Base-by-base conservation (phyloP, 1,284 basidiomycete genomes). In the Gomphus bonarii region DNA sequence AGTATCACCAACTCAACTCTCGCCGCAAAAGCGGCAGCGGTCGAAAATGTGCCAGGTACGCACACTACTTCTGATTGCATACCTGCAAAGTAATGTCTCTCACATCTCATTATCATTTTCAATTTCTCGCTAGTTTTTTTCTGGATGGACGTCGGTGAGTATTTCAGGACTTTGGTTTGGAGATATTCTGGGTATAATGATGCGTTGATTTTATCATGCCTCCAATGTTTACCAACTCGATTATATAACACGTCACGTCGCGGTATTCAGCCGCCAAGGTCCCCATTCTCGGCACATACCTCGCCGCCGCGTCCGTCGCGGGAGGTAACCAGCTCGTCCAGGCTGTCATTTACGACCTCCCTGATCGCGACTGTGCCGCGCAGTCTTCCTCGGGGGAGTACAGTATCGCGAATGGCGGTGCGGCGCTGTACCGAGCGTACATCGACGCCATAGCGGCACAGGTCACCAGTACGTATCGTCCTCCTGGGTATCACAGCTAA, bases 251-350 rank as follows among this genome's bases (percentile, higher is more conserved):
- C n/a, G n/a, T n/a, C n/a, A n/a, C n/a, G n/a, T n/a, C n/a, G n/a
- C n/a, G n/a, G n/a, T n/a, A n/a, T 35, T 22, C 35, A 56, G 42
- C 57, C n/a, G 50, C 50, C 3, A 52, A 58, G 51, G 52, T 58
- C 35, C 36, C 50, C 28, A 59, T 53, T 28, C 54, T 62, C 30
- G 61, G 59, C 33, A 59, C 62, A 12, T 63, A 65, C 61, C 65
- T 67, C 46, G 61, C 63, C n/a, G 61, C 62, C 20, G 66, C 66
- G 12, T 50, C 58, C 20, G 61, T 61, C 44, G 61, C 60, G 14
- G 64, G 62, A 20, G 62, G 61, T 43, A 65, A 60, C 22, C 61
- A 61, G 46, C 40, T 63, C 35, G 62, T 63, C 12, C 61, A 63
- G 35, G 59, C 61, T 46, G 62, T 63, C n/a, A 63, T 63, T 20